phyloP scores from a whole-genome alignment of 1,284 basidiomycete species.

The Ceratobasidium sp. region DNA sequence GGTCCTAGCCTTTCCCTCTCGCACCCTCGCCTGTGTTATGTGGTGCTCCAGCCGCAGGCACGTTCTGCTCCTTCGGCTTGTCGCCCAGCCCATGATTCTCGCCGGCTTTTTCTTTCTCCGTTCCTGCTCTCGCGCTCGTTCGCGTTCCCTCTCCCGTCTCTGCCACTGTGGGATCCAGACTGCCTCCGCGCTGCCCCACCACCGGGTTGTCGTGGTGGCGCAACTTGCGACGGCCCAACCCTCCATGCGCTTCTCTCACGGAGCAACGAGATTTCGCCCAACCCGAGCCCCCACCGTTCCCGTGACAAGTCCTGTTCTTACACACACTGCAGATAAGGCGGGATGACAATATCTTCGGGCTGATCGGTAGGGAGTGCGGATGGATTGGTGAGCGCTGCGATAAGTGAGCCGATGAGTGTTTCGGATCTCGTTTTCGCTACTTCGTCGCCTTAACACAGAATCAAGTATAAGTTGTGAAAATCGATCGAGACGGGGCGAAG shows the following conservation, averaged over 20 bases:
- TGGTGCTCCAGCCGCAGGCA: conserved; percentile 47
- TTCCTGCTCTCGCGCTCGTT: conserved; percentile 72
- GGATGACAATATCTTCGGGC: conserved; percentile 71
- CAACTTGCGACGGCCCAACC: conserved; percentile 64
- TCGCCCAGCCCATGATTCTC: conserved; percentile 72
- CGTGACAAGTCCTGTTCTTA: conserved; percentile 96
- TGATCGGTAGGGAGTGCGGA: conserved; percentile 70
- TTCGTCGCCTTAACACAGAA: conserved; percentile 67
- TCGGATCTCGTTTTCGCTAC: conserved; percentile 61
- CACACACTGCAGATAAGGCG: conserved; percentile 92
- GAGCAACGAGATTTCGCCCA: conserved; percentile 94
- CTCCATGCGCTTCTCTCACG: conserved; percentile 86
- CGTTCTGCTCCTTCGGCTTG: conserved; percentile 71
- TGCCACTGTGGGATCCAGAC: background rate
- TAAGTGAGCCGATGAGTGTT: conserved; percentile 52
- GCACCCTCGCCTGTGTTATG: conserved; percentile 82
- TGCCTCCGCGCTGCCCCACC: conserved; percentile 41
- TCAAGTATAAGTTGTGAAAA: background rate
- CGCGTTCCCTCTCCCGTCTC: conserved; percentile 73
- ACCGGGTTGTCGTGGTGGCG: conserved; percentile 57
- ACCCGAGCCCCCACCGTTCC: conserved; percentile 90
- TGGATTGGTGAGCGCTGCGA: conserved; percentile 52
- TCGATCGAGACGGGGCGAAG: background rate
- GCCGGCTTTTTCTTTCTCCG: conserved; percentile 71
- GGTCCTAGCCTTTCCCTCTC: conserved; percentile 80